Evolutionary conservation across 805 yeast species (phyloP).

Genomic region (Yamadazyma sp.): DNA sequence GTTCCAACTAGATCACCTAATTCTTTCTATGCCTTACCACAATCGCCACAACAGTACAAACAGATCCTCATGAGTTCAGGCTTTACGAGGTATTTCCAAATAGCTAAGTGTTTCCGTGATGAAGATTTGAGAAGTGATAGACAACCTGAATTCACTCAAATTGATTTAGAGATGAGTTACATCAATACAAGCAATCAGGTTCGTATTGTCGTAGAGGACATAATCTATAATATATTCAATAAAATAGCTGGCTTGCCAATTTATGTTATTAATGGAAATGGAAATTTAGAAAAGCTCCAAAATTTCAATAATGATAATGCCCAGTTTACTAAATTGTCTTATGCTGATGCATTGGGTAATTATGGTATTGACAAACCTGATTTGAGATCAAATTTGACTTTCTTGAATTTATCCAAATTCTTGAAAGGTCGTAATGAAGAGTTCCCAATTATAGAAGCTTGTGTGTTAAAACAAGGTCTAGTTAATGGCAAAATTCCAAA

Average conservation of each 20-base stretch:
- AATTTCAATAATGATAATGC: slow-evolving; percentile 12
- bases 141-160: slow-evolving; percentile 96
- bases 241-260: slow-evolving; percentile 39
- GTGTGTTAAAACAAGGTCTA: slow-evolving; percentile 56
- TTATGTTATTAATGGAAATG: slow-evolving; percentile 31
- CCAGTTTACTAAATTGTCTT: slow-evolving; percentile 46
- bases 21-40: slow-evolving; percentile 85
- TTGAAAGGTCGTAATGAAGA: slow-evolving; percentile 28
- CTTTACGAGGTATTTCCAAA: slow-evolving; percentile 77
- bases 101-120: slow-evolving; percentile 93
- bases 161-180: slow-evolving; percentile 94
- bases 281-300: slow-evolving; percentile 21
- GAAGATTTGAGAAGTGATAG: slow-evolving; percentile 93
- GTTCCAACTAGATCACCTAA: slow-evolving; percentile 77
- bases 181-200: slow-evolving; percentile 66
- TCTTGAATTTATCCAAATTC: slow-evolving; percentile 45
- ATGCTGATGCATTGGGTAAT: slow-evolving; percentile 61
- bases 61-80: slow-evolving; percentile 96
- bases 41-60: slow-evolving; percentile 96
- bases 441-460: slow-evolving; percentile 73
- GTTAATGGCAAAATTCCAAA: slow-evolving; percentile 33
- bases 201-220: slow-evolving; percentile 55
- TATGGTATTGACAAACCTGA: slow-evolving; percentile 97
- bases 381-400: slow-evolving; percentile 57
- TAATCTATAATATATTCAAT: slow-evolving; percentile 57